Base-by-base conservation (phyloP, 1,284 basidiomycete genomes). In the Ganoderma meredithae region DNA sequence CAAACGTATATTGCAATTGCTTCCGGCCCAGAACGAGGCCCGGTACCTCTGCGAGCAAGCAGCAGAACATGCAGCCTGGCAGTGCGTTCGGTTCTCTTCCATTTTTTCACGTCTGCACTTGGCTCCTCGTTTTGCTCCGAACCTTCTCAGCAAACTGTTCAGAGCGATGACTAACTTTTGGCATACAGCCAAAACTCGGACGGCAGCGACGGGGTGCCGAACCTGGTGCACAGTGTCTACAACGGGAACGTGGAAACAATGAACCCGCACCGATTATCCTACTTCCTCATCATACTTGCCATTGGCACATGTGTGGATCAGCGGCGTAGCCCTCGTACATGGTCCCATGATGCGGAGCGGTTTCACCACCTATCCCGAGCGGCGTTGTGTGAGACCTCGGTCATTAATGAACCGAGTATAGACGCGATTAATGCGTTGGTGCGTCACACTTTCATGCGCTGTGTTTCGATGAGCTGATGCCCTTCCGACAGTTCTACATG, bases 381-480 rank as follows among this genome's bases (percentile, higher is more conserved):
- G 9, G 88, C 89, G 1, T 75, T 92, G 31, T 84, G 85, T 64
- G 79, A 91, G 44, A 87, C 88, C 60, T 83, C 89, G 1, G 83
- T 90, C 31, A 79, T 91, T 62, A 90, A 91, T 77, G 88, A 90
- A 68, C 89, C 91, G 9, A 87, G 86, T 9, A 79, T 90, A 56
- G 86, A 87, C 63, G 90, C 89, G 44, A 86, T 92, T 61, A 89
- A 91, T 75, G 79, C 86, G 5, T 77, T 93, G 66, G 88, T 90
- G 76, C 76, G 90, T 73, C 73, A 79, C 60, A 22, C 39, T 10
- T 27, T 56, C 56, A 44, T 47, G 31, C 39, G 19, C 13, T 27
- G 44, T 12, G 47, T 44, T 9, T 59, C 60, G 39, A 7, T 22
- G n/a, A 41, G 58, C 60, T 69, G 59, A 70, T 41, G 17, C 9